Percentiles rank a stretch among this genome's conserved stretches.
phyloP scores from a whole-genome alignment of 2,329 filamentous ascomycete species.

The Verticillium isaacii region DNA sequence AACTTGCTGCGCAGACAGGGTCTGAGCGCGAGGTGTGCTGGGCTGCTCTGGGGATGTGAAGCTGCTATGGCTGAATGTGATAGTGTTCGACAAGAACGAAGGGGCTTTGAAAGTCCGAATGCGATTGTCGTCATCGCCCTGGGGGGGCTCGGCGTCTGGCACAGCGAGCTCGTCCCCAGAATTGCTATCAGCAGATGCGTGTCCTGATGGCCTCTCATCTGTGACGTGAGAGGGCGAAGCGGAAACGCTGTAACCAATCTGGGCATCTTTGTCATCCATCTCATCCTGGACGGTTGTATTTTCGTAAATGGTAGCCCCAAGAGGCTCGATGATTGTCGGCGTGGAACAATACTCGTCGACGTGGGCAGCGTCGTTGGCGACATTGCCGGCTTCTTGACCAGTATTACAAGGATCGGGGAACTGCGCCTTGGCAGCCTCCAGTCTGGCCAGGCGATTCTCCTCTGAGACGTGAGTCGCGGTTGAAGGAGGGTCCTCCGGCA shows the following conservation, averaged over 20 bases:
- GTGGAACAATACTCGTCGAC: too few relatives aligned
- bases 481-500: slow-evolving; percentile 2
- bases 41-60: neutral
- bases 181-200: neutral
- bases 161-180: neutral
- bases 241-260: neutral
- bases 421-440: neutral
- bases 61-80: neutral
- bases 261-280: neutral
- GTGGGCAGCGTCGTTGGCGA: neutral
- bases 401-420: neutral
- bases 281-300: neutral
- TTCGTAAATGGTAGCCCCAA: neutral
- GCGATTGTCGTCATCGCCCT: neutral
- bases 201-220: neutral
- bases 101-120: neutral
- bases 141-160: neutral
- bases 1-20: neutral
- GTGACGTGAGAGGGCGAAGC: neutral
- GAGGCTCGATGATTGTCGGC: neutral
- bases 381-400: neutral
- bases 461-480: slow-evolving; percentile 8
- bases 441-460: slow-evolving; percentile 3
- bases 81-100: neutral
- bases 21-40: neutral